These are phyloP conservation scores for Plasmodium billcollinsi DNA, from an alignment of 169 alveolate genomes.

Conservation along the genomic window DNA sequence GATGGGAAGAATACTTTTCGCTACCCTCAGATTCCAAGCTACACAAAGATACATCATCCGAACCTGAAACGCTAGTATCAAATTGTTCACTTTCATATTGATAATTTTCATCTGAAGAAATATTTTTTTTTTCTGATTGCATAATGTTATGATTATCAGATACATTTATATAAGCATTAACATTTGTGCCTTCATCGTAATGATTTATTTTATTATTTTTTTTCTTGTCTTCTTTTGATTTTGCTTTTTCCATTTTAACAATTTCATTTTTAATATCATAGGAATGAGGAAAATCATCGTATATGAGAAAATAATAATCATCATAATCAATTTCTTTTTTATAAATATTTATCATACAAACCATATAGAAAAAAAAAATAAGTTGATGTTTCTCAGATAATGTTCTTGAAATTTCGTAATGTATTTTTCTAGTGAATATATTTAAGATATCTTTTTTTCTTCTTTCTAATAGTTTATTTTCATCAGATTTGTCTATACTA, in stretches of 20 bases:
- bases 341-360: constrained; percentile 70
- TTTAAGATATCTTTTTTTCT: constrained; percentile 73
- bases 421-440: constrained; percentile 52
- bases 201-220: background rate
- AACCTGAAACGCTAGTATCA: background rate
- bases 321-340: constrained; percentile 62
- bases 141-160: background rate
- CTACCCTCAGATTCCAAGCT: constrained; percentile 21
- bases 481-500: constrained; percentile 72
- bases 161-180: background rate
- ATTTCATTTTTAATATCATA: constrained; percentile 29
- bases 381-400: constrained; percentile 69
- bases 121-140: constrained; percentile 1
- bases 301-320: constrained; percentile 62
- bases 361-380: constrained; percentile 61
- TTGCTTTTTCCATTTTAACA: constrained; percentile 14
- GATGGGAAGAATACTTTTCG: background rate
- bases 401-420: constrained; percentile 63
- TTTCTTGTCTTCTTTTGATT: background rate
- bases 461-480: constrained; percentile 56
- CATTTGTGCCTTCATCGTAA: background rate
- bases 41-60: constrained; percentile 36
- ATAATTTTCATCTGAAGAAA: constrained; percentile 30
- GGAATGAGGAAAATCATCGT: constrained; percentile 24
- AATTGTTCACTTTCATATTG: constrained; percentile 10